phyloP scores from a whole-genome alignment of 169 alveolate species.

The Hepatocystis sp. region DNA sequence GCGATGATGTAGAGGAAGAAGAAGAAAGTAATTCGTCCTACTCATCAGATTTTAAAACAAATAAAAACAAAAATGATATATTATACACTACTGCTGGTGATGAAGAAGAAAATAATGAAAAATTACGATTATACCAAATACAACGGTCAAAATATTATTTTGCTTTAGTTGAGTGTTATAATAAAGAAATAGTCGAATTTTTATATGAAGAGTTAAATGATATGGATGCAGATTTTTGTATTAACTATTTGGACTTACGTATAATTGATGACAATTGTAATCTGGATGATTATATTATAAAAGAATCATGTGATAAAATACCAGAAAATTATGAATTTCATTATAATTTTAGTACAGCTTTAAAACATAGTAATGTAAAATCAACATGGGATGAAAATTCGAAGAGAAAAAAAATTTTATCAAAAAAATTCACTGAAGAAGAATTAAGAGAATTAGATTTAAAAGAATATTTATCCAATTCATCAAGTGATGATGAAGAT shows the following conservation, averaged over 20 bases:
- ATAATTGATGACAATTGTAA: slow-evolving; percentile 93
- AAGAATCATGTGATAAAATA: slow-evolving; percentile 89
- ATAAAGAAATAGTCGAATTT: slow-evolving; percentile 91
- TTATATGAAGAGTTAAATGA: slow-evolving; percentile 96
- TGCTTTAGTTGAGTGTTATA: slow-evolving; percentile 95
- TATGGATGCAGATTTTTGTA: slow-evolving; percentile 94
- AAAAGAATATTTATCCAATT: slow-evolving; percentile 77
- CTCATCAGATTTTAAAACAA: slow-evolving; percentile 9
- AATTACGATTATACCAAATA: slow-evolving; percentile 88
- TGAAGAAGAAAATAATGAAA: slow-evolving; percentile 63
- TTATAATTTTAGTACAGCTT: slow-evolving; percentile 89
- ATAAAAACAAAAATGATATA: slow-evolving; percentile 46
- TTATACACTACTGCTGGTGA: slow-evolving; percentile 78
- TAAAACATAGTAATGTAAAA: slow-evolving; percentile 94
- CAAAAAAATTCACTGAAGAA: slow-evolving; percentile 79
- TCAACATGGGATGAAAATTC: slow-evolving; percentile 97
- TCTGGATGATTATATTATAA: slow-evolving; percentile 93
- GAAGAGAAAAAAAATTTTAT: slow-evolving; percentile 90
- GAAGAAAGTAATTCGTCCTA: not conserved
- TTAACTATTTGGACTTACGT: slow-evolving; percentile 94
- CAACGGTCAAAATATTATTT: slow-evolving; percentile 93
- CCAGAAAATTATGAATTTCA: slow-evolving; percentile 94
- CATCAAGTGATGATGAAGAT: slow-evolving; percentile 68
- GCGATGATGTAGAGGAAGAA: not conserved
- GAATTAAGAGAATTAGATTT: slow-evolving; percentile 78